Evolutionary conservation across 306 rosid species (phyloP).

Genomic region (Acacia confusa): DNA sequence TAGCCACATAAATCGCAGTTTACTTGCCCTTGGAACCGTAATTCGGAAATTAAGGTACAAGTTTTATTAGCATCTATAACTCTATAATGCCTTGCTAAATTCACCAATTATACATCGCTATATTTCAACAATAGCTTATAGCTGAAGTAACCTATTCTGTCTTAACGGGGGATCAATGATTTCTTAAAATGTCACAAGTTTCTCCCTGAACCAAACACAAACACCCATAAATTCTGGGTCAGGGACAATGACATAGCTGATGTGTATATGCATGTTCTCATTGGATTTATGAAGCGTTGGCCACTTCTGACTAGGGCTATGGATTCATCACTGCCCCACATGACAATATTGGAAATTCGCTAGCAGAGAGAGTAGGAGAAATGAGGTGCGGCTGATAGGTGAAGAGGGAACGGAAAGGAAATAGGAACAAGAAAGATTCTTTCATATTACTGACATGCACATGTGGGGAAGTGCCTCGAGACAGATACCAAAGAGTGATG

Average conservation of each 20-base stretch:
- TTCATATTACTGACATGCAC: background rate
- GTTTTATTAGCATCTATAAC: background rate
- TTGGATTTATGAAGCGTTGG: background rate
- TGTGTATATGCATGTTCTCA: background rate
- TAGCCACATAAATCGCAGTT: slow-evolving; percentile 90
- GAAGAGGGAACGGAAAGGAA: background rate
- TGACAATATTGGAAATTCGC: background rate
- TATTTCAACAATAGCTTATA: background rate
- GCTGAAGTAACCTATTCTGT: slow-evolving; percentile 21
- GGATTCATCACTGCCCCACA: background rate
- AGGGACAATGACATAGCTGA: slow-evolving; percentile 6
- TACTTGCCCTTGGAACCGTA: slow-evolving; percentile 84
- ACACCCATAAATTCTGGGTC: slow-evolving; percentile 1
- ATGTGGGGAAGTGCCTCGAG: background rate
- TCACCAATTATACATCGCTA: background rate
- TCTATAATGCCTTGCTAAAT: background rate
- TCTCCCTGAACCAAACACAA: slow-evolving; percentile 7
- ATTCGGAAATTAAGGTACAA: slow-evolving; percentile 84
- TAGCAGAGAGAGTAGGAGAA: background rate
- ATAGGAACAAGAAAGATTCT: background rate
- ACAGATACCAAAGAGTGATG: background rate
- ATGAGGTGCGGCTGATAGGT: background rate
- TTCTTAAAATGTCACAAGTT: slow-evolving; percentile 16
- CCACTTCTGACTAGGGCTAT: background rate
- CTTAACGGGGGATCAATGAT: background rate